Base-by-base conservation (phyloP, 768 basidiomycete genomes). In the Amanita jacksonii region DNA sequence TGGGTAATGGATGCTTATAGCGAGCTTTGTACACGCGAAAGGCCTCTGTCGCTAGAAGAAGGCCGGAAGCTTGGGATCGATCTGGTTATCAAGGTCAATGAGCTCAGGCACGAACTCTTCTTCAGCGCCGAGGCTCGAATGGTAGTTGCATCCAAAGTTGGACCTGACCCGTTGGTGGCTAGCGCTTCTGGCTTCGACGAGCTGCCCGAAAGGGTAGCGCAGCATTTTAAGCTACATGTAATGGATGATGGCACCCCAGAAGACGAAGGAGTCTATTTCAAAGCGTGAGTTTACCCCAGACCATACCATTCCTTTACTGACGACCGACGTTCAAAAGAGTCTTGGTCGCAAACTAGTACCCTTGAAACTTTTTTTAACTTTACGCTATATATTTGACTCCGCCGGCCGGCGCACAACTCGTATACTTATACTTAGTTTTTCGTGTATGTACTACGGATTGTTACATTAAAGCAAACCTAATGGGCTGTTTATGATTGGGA, bases 1-100 rank as follows among this genome's bases (percentile, higher is more conserved):
- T 71, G 67, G 68, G 50, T 62, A 3, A 50, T 58, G 20, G 59
- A 62, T n/a, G 62, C 64, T 13, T 65, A 64, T 51, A 54, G 52
- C 3, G 61, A 63, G 38, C 52, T 70, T 16, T 63, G 61, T 43
- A 51, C 51, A 31, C 50, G 59, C 34, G 46, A 45, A 8, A 48
- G 52, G n/a, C 58, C 62, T 5, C 36, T 62, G 23, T 47, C 52
- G 7, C 24, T 55, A 13, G 53, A 54, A 10, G 62, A 64, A 37
- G 62, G 58, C 3, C 47, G 56, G 32, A 54, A 54, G 43, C 43
- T 65, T 22, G 62, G 62, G n/a, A 43, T 62, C 49, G 51, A 49
- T n/a, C 57, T 54, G 13, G 58, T 63, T 9, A 48, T 64, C 9
- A 56, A 54, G 33, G 49, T 67, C 20, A 59, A 55, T 49, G 56